These are phyloP conservation scores for Monosporozyma aerobia DNA, from an alignment of 805 yeast species.

Conservation along the genomic window DNA sequence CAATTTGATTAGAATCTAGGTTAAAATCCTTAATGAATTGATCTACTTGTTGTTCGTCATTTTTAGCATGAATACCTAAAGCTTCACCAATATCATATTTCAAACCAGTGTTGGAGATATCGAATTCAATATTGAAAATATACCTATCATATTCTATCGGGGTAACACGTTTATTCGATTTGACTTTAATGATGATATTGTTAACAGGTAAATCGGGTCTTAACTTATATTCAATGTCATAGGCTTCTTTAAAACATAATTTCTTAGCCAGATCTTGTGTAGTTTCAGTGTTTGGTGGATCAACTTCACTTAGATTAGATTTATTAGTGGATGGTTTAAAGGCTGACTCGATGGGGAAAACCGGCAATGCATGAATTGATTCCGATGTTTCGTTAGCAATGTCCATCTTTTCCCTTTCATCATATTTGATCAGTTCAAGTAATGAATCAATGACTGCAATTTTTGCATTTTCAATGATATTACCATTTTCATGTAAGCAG, in stretches of 20 bases:
- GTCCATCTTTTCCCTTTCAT: not conserved
- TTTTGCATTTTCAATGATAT: not conserved
- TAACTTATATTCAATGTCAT: conserved; percentile 42
- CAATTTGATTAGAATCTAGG: conserved; percentile 55
- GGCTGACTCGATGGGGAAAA: conserved; percentile 53
- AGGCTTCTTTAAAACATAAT: conserved; percentile 77
- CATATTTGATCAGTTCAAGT: not conserved
- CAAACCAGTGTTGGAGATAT: conserved; percentile 80
- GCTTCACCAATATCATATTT: conserved; percentile 95
- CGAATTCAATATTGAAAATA: conserved; percentile 94
- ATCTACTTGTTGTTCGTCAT: conserved; percentile 53
- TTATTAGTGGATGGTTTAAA: conserved; percentile 42
- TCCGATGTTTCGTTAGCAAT: conserved; percentile 12
- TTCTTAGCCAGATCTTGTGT: conserved; percentile 52
- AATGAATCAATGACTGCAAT: not conserved
- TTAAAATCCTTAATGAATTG: conserved; percentile 66
- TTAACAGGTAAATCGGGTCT: conserved; percentile 87
- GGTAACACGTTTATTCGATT: conserved; percentile 85
- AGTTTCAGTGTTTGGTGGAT: conserved; percentile 22
- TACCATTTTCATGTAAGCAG: not conserved
- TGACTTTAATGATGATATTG: conserved; percentile 80
- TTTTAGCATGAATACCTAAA: conserved; percentile 88
- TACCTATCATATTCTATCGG: conserved; percentile 85
- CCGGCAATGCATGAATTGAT: conserved; percentile 34
- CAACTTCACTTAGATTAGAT: conserved; percentile 30